phyloP scores from a whole-genome alignment of 164 flowering plant species.

The Magnolia changhungtana region DNA sequence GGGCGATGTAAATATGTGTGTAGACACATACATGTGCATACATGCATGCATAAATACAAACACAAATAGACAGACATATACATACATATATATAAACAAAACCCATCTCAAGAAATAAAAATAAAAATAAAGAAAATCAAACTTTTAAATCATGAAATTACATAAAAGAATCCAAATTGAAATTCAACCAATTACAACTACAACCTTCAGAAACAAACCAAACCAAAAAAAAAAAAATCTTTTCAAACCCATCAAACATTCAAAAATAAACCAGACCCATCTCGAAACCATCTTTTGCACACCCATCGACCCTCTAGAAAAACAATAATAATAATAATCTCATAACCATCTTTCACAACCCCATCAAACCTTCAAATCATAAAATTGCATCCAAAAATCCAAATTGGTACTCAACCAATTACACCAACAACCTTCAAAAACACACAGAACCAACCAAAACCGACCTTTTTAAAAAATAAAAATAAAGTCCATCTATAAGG shows the following conservation, averaged over 20 bases:
- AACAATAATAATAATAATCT: background rate
- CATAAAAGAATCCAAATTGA: background rate
- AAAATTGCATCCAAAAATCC: background rate
- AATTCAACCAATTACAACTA: background rate
- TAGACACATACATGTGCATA: too few species aligned
- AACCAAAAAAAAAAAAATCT: too few species aligned
- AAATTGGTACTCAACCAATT: background rate
- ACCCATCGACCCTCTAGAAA: too few species aligned
- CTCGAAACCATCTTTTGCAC: background rate
- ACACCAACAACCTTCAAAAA: conserved; percentile 7
- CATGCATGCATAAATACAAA: too few species aligned
- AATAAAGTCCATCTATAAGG: too few species aligned
- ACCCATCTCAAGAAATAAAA: too few species aligned
- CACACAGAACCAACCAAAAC: background rate
- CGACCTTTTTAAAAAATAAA: background rate
- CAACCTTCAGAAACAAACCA: background rate
- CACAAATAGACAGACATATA: too few species aligned
- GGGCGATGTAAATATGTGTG: too few species aligned
- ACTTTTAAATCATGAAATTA: too few species aligned
- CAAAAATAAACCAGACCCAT: background rate
- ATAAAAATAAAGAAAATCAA: too few species aligned
- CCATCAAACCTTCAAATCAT: background rate
- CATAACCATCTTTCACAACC: background rate
- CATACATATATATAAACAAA: too few species aligned
- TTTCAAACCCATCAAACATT: too few species aligned